Evolutionary conservation across 2,329 filamentous ascomycete genomes (phyloP).

Genomic region (Stagonosporopsis cucurbitacearum): DNA sequence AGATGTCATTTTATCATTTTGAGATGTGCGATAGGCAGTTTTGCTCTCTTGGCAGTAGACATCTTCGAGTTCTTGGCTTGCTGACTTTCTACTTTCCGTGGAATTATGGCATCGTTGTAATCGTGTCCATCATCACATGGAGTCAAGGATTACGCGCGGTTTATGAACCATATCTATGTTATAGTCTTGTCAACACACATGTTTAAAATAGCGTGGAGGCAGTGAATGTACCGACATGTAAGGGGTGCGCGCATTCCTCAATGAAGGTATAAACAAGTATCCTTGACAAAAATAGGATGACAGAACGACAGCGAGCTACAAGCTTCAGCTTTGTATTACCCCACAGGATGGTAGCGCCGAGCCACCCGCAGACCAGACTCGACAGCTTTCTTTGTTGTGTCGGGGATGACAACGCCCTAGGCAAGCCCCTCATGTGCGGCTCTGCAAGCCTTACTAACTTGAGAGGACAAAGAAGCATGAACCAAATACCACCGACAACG

Average conservation of each 20-base stretch:
- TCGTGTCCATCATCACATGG: no score
- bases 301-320: background rate
- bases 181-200: no score
- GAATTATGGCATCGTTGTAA: no score
- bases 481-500: conserved; percentile 3
- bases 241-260: background rate
- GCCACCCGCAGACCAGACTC: conserved; percentile 6
- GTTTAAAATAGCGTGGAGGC: no score
- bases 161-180: no score
- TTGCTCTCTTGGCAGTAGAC: no score
- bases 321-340: conserved; percentile 6
- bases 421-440: conserved; percentile 2
- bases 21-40: no score
- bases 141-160: no score
- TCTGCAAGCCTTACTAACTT: conserved; percentile 9
- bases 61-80: no score
- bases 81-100: no score
- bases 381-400: conserved; percentile 13
- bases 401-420: conserved; percentile 12
- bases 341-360: conserved; percentile 8
- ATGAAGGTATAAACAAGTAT: conserved; percentile 1
- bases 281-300: background rate
- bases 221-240: background rate
- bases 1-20: no score
- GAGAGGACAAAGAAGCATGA: conserved; percentile 14